Evolutionary conservation across 148 eudicot genomes (phyloP), one percentile per base, ranked within the genome.

Genomic region (Mesembryanthemum crystallinum): DNA sequence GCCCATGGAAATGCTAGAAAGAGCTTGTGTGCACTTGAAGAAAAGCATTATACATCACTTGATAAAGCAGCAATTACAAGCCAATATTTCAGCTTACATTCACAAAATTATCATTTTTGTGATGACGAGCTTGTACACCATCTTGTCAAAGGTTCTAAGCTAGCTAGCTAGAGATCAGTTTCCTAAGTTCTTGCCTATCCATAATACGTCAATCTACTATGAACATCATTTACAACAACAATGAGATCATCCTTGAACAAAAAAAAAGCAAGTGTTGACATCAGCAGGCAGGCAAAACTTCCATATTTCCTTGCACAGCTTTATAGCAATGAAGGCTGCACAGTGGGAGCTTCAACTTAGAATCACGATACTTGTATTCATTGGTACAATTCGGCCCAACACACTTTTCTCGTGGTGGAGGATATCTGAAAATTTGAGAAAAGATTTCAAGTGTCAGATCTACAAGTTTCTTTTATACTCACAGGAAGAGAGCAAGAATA

Each of bases 251-350:
- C 61, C 33, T 1, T 45, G 12, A 51, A 60, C 58, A 52, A 49
- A 23, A 28, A 43, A 68, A 62, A 71, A 20, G 67, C 10, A n/a
- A 28, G 15, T 51, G 62, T 39, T 51, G 73, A 71, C 37, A 69
- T 85, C 77, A 85, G 76, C 83, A 85, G 15, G 87, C 81, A 45
- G 81, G 77, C 72, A 73, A 49, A 75, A 67, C 71, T 27, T 60
- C 69, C 5, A 69, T 28, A 60, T 79, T 82, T 47, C 75, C 83
- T 55, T 81, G 89, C 13, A 87, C 75, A n/a, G 90, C 86, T 82
- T 85, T 89, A 86, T 89, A 89, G 82, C 92, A 89, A 71, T 80
- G 81, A 32, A 89, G 90, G 77, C 92, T 87, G 86, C 92, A 89
- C 4, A 89, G 81, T 0, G 92, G 92, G 64, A 87, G 88, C 47